These are phyloP conservation scores for Chloroidium sp. DNA, from an alignment of 163 green algal genomes.

Conservation along the genomic window DNA sequence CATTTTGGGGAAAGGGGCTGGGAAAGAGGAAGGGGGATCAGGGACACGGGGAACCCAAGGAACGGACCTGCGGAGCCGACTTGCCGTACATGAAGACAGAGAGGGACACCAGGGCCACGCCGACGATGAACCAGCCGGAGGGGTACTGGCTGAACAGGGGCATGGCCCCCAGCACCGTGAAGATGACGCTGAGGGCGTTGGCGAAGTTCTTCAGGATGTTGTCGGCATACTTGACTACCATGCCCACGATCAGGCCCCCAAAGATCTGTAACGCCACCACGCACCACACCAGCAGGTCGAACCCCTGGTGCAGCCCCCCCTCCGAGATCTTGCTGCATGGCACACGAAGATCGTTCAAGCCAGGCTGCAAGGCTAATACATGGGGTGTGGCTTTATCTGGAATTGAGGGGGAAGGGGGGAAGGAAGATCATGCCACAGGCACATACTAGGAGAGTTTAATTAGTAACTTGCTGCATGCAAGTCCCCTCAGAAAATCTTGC, in stretches of 20 bases:
- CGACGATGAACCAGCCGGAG: conserved; percentile 38
- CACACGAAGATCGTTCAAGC: neutral
- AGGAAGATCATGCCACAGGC: too few relatives aligned
- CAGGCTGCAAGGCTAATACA: too few relatives aligned
- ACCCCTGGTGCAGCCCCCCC: conserved; percentile 38
- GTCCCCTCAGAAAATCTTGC: too few relatives aligned
- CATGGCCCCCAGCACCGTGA: conserved; percentile 30
- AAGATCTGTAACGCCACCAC: conserved; percentile 48
- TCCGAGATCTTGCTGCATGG: conserved; percentile 11
- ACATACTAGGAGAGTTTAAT: too few relatives aligned
- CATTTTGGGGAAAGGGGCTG: too few relatives aligned
- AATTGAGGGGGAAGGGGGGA: too few relatives aligned
- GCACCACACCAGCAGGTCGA: conserved; percentile 33
- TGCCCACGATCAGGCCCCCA: conserved; percentile 43
- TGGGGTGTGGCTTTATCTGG: too few relatives aligned
- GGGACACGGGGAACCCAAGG: too few relatives aligned
- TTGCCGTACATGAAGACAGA: conserved; percentile 49
- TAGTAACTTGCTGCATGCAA: too few relatives aligned
- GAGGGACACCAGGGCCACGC: conserved; percentile 28
- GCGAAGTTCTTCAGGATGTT: conserved; percentile 69
- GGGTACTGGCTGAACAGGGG: conserved; percentile 40
- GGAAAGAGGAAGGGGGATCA: too few relatives aligned
- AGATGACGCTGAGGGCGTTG: conserved; percentile 30
- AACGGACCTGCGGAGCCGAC: neutral
- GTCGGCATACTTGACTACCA: conserved; percentile 61